phyloP scores from a whole-genome alignment of 2,329 filamentous ascomycete genomes.

The Ilyonectria destructans region DNA sequence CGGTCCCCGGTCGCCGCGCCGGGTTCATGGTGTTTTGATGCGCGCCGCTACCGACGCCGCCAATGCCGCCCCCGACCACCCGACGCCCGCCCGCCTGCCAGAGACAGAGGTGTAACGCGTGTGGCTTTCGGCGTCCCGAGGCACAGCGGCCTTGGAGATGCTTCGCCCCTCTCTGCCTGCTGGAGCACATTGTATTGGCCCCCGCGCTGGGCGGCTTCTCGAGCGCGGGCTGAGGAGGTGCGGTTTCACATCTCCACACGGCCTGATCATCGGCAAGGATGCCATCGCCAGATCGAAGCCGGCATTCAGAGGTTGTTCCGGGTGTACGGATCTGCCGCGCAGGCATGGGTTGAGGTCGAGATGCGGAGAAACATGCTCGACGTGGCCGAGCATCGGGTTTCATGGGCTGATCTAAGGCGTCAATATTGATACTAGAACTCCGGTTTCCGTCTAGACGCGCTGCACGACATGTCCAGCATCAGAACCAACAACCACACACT shows the following conservation, averaged over 20 bases:
- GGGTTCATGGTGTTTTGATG: constrained; percentile 7
- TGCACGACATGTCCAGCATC: background rate
- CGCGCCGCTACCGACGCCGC: background rate
- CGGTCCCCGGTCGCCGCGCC: background rate
- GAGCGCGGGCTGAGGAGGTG: background rate
- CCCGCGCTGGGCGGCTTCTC: background rate
- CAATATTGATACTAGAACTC: background rate
- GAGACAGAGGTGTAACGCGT: constrained; percentile 5
- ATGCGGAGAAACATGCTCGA: background rate
- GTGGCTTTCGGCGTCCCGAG: too few relatives aligned
- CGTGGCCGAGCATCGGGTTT: background rate
- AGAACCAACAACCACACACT: background rate
- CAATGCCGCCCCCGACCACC: background rate
- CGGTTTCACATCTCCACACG: background rate
- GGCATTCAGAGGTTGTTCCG: background rate
- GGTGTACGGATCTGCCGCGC: background rate
- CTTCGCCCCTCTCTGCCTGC: background rate
- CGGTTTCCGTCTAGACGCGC: background rate
- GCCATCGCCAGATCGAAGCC: background rate
- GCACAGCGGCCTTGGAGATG: background rate
- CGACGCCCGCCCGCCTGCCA: background rate
- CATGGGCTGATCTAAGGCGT: background rate
- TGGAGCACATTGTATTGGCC: background rate
- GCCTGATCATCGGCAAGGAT: background rate
- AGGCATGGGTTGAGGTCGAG: background rate